Percentiles rank a stretch among this genome's conserved stretches.
Evolutionary conservation across 805 yeast genomes (phyloP).

Genomic region (Wickerhamiella domercqiae): DNA sequence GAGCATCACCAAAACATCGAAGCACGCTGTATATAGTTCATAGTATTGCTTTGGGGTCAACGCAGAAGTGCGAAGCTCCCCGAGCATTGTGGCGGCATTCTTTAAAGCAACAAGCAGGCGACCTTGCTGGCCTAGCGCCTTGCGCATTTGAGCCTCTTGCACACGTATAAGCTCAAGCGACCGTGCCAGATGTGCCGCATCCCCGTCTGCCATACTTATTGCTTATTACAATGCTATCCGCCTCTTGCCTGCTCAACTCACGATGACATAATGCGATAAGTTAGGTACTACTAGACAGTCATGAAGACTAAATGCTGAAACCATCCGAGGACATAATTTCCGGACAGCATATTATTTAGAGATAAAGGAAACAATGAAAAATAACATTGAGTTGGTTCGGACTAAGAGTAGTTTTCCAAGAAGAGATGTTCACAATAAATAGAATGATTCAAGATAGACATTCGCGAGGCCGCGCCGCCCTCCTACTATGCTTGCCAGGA

Average conservation of each 20-base stretch:
- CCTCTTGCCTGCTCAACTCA: not conserved
- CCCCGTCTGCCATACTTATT: not conserved
- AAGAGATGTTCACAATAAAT: too few relatives aligned
- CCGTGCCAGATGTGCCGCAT: conserved; percentile 26
- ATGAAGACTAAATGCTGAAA: too few relatives aligned
- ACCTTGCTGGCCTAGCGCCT: conserved; percentile 43
- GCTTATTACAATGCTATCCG: too few relatives aligned
- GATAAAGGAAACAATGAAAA: too few relatives aligned
- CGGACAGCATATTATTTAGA: too few relatives aligned
- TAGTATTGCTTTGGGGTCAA: conserved; percentile 85
- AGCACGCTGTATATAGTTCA: conserved; percentile 71
- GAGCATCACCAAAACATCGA: conserved; percentile 62
- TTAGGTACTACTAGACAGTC: conserved; percentile 2
- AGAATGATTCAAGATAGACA: conserved; percentile 11
- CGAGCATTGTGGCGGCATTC: conserved; percentile 67
- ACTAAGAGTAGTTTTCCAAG: too few relatives aligned
- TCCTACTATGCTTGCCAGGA: conserved; percentile 5
- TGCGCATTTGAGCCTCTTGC: conserved; percentile 63
- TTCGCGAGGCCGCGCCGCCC: conserved; percentile 12
- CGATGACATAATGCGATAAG: not conserved
- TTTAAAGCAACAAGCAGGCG: conserved; percentile 76
- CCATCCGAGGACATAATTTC: too few relatives aligned
- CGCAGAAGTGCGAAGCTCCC: conserved; percentile 61
- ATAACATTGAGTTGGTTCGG: too few relatives aligned
- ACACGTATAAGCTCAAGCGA: conserved; percentile 41